Percentiles rank a stretch among this genome's conserved stretches.
Conservation (phyloP, 2,329 filamentous ascomycete species). For the Fusarium brachygibbosum region DNA sequence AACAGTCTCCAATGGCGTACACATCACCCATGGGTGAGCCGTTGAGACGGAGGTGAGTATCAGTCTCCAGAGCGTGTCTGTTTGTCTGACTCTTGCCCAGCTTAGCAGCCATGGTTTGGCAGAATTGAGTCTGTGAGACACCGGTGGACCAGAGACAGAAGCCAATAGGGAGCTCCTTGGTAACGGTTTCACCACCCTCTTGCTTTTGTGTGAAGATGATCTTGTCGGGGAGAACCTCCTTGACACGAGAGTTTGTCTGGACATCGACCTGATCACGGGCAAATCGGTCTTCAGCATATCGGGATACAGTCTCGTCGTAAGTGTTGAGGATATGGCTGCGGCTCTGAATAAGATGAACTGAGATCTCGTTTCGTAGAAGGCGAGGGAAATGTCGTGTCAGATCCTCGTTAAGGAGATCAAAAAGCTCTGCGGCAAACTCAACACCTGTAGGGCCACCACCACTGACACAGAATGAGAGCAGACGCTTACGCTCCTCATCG, state of each 20-base stretch:
- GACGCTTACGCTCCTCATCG: slow-evolving; percentile 86
- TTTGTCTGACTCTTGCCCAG: slow-evolving; percentile 85
- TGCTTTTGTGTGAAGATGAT: slow-evolving; percentile 90
- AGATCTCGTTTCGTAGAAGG: slow-evolving; percentile 95
- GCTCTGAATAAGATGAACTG: slow-evolving; percentile 96
- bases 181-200: slow-evolving; percentile 78
- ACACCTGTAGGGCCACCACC: slow-evolving; percentile 80
- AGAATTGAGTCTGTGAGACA: slow-evolving; percentile 87
- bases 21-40: slow-evolving; percentile 93
- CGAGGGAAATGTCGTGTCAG: slow-evolving; percentile 85
- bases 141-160: slow-evolving; percentile 99
- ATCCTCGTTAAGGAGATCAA: slow-evolving; percentile 96
- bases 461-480: slow-evolving; percentile 96
- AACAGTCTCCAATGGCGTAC: slow-evolving; percentile 95
- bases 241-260: slow-evolving; percentile 91
- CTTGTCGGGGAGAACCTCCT: slow-evolving; percentile 85
- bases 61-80: slow-evolving; percentile 91
- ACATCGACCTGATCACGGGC: slow-evolving; percentile 92
- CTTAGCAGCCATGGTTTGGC: slow-evolving; percentile 80
- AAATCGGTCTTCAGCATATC: slow-evolving; percentile 92
- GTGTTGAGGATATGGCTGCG: slow-evolving; percentile 96
- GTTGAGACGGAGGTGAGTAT: slow-evolving; percentile 89
- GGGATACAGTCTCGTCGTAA: slow-evolving; percentile 93
- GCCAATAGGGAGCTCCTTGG: slow-evolving; percentile 93
- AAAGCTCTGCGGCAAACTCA: slow-evolving; percentile 96